These are phyloP conservation scores for Barnettozyma pratensis DNA, from an alignment of 805 yeast species.

Conservation along the genomic window DNA sequence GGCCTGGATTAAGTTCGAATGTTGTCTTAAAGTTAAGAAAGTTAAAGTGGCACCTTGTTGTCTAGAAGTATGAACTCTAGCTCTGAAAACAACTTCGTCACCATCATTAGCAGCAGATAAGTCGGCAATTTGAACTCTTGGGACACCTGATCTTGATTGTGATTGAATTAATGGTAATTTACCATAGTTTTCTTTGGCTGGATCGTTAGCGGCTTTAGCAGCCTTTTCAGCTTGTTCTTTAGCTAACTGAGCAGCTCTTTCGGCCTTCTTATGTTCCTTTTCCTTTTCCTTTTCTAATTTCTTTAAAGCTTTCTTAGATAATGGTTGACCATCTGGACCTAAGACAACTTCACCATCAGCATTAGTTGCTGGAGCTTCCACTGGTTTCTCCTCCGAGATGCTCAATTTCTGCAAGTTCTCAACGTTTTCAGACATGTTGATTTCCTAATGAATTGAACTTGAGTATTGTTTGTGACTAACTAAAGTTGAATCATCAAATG, in stretches of 20 bases:
- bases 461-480: neutral
- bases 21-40: slow-evolving; percentile 90
- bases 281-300: slow-evolving; percentile 91
- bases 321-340: slow-evolving; percentile 76
- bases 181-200: slow-evolving; percentile 86
- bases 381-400: slow-evolving; percentile 6
- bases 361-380: slow-evolving; percentile 52
- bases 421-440: slow-evolving; percentile 8
- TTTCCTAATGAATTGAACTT: neutral
- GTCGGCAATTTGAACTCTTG: slow-evolving; percentile 53
- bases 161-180: slow-evolving; percentile 85
- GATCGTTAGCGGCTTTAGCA: slow-evolving; percentile 73
- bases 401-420: slow-evolving; percentile 8
- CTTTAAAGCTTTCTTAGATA: slow-evolving; percentile 91
- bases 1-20: slow-evolving; percentile 75
- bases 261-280: slow-evolving; percentile 89
- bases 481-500: neutral
- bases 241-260: slow-evolving; percentile 82
- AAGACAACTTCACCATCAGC: slow-evolving; percentile 24
- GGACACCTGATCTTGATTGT: slow-evolving; percentile 54
- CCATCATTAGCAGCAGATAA: slow-evolving; percentile 64
- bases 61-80: slow-evolving; percentile 89
- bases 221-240: slow-evolving; percentile 69
- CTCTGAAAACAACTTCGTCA: slow-evolving; percentile 78
- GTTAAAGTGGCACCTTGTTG: slow-evolving; percentile 95